Base-by-base conservation (phyloP, 306 rosid species). In the Dryas octopetala region DNA sequence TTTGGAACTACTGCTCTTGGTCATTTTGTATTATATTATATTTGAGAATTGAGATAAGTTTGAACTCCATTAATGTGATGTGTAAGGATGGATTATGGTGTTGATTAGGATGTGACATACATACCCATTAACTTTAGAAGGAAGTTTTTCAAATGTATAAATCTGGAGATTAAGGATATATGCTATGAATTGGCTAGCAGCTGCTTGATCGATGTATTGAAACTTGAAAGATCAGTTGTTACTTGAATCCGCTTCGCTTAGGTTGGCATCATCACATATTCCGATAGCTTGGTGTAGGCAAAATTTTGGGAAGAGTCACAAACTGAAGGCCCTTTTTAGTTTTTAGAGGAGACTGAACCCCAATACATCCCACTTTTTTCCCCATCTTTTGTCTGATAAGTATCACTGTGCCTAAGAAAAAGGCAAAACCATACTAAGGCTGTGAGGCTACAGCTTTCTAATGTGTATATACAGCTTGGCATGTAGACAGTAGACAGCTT, bases 141-240 rank as follows among this genome's bases (percentile, higher is more conserved):
- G 23, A 44, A 7, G 66, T 57, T 44, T 59, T 48, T n/a, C 0
- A 43, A 17, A 4, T 41, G 41, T 43, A 68, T 7, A 32, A 48
- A 68, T 50, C 28, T 50, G 73, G 71, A 68, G 60, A 28, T 68
- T 28, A 23, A 19, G 17, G 45, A 28, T 32, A 32, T 32, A 52
- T 2, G 57, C n/a, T 1, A 52, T 6, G 6, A 62, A 32, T 58
- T 59, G 47, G 52, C 13, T 43, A 53, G 40, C 5, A 71, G 65
- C 51, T 71, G 66, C 45, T 7, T 8, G 57, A 58, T 46, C 68
- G 48, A 73, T 73, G 76, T 26, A 8, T 73, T 73, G 68, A 46
- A 73, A 59, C 68, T 46, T 15, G 75, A 57, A 19, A 57, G 54
- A 32, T 32, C 38, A 7, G 54, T 71, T 57, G 76, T 46, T 72